phyloP scores from a whole-genome alignment of 2,329 filamentous ascomycete genomes.

The Sclerotiophoma versabilis region DNA sequence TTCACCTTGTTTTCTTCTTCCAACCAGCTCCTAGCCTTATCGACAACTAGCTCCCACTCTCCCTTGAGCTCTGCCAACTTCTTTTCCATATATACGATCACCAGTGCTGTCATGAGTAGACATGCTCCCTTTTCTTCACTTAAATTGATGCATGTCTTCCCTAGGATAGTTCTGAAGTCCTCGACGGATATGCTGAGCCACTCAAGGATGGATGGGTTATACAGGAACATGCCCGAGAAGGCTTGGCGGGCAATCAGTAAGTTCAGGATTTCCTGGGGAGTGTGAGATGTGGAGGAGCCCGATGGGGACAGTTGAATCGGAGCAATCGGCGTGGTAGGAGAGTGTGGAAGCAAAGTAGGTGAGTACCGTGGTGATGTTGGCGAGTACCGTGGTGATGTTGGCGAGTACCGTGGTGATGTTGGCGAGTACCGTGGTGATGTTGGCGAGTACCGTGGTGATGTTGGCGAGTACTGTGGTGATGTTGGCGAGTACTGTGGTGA shows the following conservation, averaged over 20 bases:
- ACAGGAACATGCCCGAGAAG: constrained; percentile 63
- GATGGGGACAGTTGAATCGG: constrained; percentile 38
- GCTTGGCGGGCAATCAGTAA: constrained; percentile 59
- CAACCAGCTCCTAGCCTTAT: constrained; percentile 62
- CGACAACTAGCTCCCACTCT: constrained; percentile 69
- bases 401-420: not conserved
- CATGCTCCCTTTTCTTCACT: not conserved
- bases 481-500: too few relatives aligned
- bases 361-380: not conserved
- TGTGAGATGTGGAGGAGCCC: not conserved
- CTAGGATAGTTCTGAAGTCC: constrained; percentile 21
- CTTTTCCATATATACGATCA: constrained; percentile 59
- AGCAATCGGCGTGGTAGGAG: constrained; percentile 27
- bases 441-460: too few relatives aligned
- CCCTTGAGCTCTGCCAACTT: constrained; percentile 57
- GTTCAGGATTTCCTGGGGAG: not conserved
- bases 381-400: not conserved
- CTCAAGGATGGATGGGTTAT: constrained; percentile 18
- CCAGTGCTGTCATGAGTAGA: constrained; percentile 50
- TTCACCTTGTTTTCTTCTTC: not conserved
- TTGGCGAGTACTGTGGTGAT: too few relatives aligned
- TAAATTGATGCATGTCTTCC: not conserved
- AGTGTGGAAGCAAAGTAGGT: not conserved
- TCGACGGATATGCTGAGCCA: not conserved
- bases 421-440: too few relatives aligned